Evolutionary conservation across 768 basidiomycete species (phyloP).

Genomic region (Mycena olivaceomarginata): DNA sequence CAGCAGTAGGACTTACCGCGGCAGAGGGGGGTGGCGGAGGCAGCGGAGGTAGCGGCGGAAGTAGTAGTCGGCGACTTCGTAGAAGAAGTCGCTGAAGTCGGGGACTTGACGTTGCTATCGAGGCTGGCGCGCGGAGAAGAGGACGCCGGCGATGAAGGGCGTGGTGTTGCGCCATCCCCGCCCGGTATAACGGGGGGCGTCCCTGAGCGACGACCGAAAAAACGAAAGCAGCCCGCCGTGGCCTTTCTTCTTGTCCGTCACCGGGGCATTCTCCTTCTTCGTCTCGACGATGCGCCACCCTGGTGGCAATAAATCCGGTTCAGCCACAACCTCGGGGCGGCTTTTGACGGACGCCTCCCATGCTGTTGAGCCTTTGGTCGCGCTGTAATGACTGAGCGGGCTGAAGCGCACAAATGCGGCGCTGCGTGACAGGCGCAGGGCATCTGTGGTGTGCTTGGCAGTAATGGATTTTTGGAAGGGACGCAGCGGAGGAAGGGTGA

Average conservation of each 20-base stretch:
- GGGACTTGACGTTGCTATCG: slow-evolving; percentile 49
- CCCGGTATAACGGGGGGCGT: slow-evolving; percentile 49
- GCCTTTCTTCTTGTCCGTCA: slow-evolving; percentile 71
- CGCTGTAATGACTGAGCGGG: slow-evolving; percentile 81
- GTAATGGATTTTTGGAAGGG: slow-evolving; percentile 75
- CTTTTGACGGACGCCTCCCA: slow-evolving; percentile 85
- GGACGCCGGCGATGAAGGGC: slow-evolving; percentile 41
- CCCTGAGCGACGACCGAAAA: slow-evolving; percentile 73
- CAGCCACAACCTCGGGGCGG: slow-evolving; percentile 65
- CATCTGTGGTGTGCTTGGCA: slow-evolving; percentile 75
- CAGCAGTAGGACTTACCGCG: slow-evolving; percentile 29
- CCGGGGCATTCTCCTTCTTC: slow-evolving; percentile 61
- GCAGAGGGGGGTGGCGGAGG: slow-evolving; percentile 41
- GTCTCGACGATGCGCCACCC: slow-evolving; percentile 83
- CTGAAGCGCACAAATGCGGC: slow-evolving; percentile 71
- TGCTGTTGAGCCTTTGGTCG: slow-evolving; percentile 83
- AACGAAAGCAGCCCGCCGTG: slow-evolving; percentile 82
- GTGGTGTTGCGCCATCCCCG: slow-evolving; percentile 47
- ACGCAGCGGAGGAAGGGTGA: slow-evolving; percentile 68
- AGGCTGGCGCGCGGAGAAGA: slow-evolving; percentile 52
- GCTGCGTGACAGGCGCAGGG: slow-evolving; percentile 80
- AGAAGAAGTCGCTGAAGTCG: slow-evolving; percentile 42
- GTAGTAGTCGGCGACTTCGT: slow-evolving; percentile 39
- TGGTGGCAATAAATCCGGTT: slow-evolving; percentile 73
- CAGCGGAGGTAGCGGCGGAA: slow-evolving; percentile 42